Base-by-base conservation (phyloP, 139 green algal species). In the Chlorella sorokiniana region DNA sequence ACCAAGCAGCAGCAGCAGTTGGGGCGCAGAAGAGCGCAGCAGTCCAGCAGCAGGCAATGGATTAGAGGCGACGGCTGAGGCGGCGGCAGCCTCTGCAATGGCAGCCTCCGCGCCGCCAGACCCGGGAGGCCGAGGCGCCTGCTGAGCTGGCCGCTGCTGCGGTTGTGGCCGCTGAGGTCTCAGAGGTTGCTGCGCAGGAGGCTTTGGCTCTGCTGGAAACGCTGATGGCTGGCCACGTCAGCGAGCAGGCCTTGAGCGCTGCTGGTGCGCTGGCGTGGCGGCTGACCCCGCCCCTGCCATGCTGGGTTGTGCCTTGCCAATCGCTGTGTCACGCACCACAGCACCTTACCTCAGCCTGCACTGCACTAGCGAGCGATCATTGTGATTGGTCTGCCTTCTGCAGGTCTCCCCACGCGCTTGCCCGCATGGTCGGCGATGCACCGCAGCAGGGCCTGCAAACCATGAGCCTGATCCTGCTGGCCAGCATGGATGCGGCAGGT, bases 151-250 rank as follows among this genome's bases (percentile, higher is more conserved):
- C 69, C 1, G 69, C n/a, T 27, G 22, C 27, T 14, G 70, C 31
- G 29, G 51, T 27, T 22, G 51, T 79, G 29, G 75, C 75, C 0
- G 75, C 75, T 16, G 75, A 71, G 59, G 42, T 81, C 5, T 48
- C 75, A 5, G 29, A 81, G 27, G 41, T 42, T 5, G 75, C 75
- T 33, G 59, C n/a, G 18, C 27, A 61, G 59, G 56, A 81, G 16
- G 75, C 75, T 29, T 20, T 81, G 10, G n/a, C 4, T 1, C 40
- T 81, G 40, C 56, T 81, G n/a, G 59, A 81, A 20, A 54, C 52
- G 25, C 14, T 79, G 54, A 37, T 38, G 8, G 37, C 73, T 41
- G 54, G 54, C 9, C 20, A 2, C 3, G 73, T 10, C 4, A 54
- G 73, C 27, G 52, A 79, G 38, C 37, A 61, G 1, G 73, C 73